These are phyloP conservation scores for Candida golubevii DNA, from an alignment of 805 yeast genomes.

Conservation along the genomic window DNA sequence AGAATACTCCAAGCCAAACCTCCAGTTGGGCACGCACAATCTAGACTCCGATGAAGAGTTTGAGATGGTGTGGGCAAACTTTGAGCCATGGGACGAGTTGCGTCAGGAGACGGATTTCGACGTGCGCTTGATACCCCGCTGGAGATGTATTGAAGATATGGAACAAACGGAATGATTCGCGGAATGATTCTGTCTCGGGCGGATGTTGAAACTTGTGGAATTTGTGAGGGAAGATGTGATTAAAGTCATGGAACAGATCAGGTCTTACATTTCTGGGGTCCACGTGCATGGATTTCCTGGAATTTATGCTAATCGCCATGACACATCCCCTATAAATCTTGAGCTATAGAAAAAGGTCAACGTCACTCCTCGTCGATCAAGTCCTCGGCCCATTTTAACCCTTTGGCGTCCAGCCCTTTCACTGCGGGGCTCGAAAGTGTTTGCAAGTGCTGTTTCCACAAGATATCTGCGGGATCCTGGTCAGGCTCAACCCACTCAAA, in stretches of 20 bases:
- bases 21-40: conserved; percentile 33
- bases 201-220: too few relatives aligned
- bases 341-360: too few relatives aligned
- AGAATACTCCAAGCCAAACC: conserved; percentile 32
- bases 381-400: conserved; percentile 40
- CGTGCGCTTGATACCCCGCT: conserved; percentile 34
- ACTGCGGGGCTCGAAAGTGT: conserved; percentile 19
- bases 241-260: too few relatives aligned
- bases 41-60: conserved; percentile 40
- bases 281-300: too few relatives aligned
- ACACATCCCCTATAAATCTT: too few relatives aligned
- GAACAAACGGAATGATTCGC: neutral
- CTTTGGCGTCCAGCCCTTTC: conserved; percentile 10
- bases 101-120: conserved; percentile 36
- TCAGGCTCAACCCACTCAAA: conserved; percentile 23
- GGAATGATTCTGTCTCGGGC: neutral
- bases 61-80: conserved; percentile 39
- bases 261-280: too few relatives aligned
- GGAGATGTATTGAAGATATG: conserved; percentile 8
- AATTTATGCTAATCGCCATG: too few relatives aligned
- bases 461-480: conserved; percentile 37
- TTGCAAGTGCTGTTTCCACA: conserved; percentile 34
- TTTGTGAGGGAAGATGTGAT: too few relatives aligned
- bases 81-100: conserved; percentile 45
- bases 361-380: conserved; percentile 21